These are phyloP conservation scores for Solanum habrochaites DNA, from an alignment of 257 asterid species.

Conservation along the genomic window DNA sequence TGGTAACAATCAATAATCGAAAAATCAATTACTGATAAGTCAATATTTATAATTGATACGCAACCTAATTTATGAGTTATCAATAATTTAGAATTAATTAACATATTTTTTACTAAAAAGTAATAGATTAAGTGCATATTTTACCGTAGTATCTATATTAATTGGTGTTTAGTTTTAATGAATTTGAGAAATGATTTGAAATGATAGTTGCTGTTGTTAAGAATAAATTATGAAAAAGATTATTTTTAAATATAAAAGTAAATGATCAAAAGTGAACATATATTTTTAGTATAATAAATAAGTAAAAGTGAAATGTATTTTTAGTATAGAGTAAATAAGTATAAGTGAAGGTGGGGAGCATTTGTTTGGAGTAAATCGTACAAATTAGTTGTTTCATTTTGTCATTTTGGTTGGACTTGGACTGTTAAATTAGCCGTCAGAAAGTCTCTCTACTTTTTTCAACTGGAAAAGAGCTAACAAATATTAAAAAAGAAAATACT, in stretches of 20 bases:
- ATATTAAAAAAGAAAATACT: not conserved
- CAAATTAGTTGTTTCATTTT: not conserved
- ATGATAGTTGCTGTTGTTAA: not conserved
- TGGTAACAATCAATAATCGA: no score
- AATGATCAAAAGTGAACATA: not conserved
- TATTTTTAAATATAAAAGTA: not conserved
- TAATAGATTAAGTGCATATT: not conserved
- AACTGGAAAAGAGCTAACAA: not conserved
- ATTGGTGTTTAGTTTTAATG: not conserved
- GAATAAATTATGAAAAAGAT: not conserved
- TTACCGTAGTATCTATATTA: no score
- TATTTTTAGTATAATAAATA: not conserved
- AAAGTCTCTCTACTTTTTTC: not conserved
- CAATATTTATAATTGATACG: no score
- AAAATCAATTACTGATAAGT: no score
- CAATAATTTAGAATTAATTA: not conserved
- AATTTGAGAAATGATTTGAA: not conserved
- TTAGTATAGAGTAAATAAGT: no score
- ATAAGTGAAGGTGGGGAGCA: no score
- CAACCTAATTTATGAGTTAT: no score
- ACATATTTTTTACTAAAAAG: not conserved
- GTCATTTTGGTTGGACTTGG: not conserved
- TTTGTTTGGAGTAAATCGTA: no score
- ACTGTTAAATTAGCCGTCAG: not conserved
- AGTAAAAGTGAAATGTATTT: not conserved